phyloP scores from a whole-genome alignment of 1,139 yeast species.

The Kluyveromyces sp. region DNA sequence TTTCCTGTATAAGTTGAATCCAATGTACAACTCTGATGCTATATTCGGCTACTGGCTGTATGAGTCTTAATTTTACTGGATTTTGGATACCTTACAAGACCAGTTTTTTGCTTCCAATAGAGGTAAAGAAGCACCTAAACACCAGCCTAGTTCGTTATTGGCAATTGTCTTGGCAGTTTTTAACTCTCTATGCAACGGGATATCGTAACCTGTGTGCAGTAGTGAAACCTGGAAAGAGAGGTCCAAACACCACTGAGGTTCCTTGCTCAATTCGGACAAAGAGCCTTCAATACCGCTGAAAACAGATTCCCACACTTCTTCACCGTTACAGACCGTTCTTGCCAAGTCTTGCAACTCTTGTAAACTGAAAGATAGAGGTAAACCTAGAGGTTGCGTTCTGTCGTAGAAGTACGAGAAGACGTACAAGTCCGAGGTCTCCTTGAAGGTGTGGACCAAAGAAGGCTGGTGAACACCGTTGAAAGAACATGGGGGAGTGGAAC shows the following conservation, averaged over 20 bases:
- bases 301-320: conserved; percentile 59
- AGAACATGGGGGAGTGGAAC: conserved; percentile 77
- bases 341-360: conserved; percentile 80
- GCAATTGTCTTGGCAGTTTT: conserved; percentile 86
- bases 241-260: conserved; percentile 94
- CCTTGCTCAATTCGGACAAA: conserved; percentile 54
- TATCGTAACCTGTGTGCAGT: conserved; percentile 91
- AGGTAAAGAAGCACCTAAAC: conserved; percentile 95
- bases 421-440: conserved; percentile 64
- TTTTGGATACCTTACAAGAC: conserved; percentile 50
- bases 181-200: conserved; percentile 82
- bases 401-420: conserved; percentile 93
- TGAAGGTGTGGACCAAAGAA: conserved; percentile 69
- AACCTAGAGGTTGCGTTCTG: conserved; percentile 85
- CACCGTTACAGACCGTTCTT: conserved; percentile 78
- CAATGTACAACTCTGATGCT: too few species aligned
- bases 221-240: conserved; percentile 82
- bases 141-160: conserved; percentile 94
- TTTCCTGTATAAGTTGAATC: too few species aligned
- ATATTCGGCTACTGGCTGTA: background rate
- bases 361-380: conserved; percentile 84
- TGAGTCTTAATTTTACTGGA: conserved; percentile 8
- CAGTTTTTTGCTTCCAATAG: conserved; percentile 66
- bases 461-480: conserved; percentile 98
- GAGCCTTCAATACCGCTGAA: conserved; percentile 58